Percentiles rank a stretch among this genome's conserved stretches.
Conservation (phyloP, 176 grass and related monocot species). For the Paspalum notatum region DNA sequence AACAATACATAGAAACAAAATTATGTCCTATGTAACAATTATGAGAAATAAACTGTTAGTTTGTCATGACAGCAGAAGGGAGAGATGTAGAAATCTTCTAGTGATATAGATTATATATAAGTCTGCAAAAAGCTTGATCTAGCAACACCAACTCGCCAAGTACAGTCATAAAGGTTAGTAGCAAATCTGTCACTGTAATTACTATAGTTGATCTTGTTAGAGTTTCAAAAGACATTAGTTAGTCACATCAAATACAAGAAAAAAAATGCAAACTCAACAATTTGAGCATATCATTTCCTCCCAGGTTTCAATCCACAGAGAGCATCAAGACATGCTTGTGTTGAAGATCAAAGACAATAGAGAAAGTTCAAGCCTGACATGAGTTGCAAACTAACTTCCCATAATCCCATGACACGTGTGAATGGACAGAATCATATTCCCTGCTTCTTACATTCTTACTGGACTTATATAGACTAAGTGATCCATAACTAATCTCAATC, state of each 20-base stretch:
- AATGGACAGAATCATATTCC: not conserved
- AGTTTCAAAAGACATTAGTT: not conserved
- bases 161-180: not conserved
- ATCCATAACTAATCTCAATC: conserved; percentile 14
- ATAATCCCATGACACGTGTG: not conserved
- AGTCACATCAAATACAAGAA: conserved; percentile 15
- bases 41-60: conserved; percentile 8
- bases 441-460: not conserved
- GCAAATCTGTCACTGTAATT: not conserved
- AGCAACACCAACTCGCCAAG: conserved; percentile 30
- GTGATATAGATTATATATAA: conserved; percentile 22
- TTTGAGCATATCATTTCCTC: conserved; percentile 15
- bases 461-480: conserved; percentile 14
- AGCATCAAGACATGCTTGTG: conserved; percentile 1
- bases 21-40: not conserved
- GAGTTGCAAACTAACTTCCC: not conserved
- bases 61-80: not conserved
- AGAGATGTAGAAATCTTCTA: conserved; percentile 26
- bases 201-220: not conserved
- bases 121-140: conserved; percentile 26
- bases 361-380: not conserved
- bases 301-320: not conserved
- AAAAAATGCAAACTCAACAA: conserved; percentile 18
- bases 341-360: conserved; percentile 3
- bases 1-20: not conserved